Evolutionary conservation across 2,329 filamentous ascomycete species (phyloP), one percentile per base, ranked within the genome.

Genomic region (Lecanoromycetidae sp.): DNA sequence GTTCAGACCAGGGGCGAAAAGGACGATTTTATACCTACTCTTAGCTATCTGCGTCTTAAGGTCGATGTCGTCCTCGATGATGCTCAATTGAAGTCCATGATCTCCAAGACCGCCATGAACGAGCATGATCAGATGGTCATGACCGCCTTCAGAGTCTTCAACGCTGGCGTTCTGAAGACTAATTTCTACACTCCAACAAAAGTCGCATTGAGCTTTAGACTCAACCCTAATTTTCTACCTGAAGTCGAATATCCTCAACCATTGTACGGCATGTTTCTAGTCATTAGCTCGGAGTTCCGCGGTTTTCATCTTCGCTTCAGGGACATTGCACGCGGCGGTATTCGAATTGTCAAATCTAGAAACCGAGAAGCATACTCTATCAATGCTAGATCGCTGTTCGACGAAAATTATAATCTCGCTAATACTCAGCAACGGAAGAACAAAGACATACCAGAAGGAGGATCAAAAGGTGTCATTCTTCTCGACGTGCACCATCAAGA

Each of bases 391-490:
- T 94, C 87, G 49, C 75, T 98, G 54, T 98, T 98, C 59, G 91
- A 98, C 58, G 91, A 98, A 71, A 98, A 98, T 69, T 98, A 98
- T 68, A 93, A 91, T 54, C 77, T 98, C 52, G 90, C 91, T 55
- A 96, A 93, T 67, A 98, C 91, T 0, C 91, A 98, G 68, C 91
- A 98, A 70, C 86, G 91, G 61, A 98, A 98, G 77, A 98, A 98
- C 76, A 98, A 98, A 73, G 91, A 98, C 60, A 98, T 98, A 44
- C 91, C 91, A 2, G 91, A 98, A 70, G 91, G 91, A 54, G 91
- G 91, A 46, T 94, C 90, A 59, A 98, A 98, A 72, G 91, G 91
- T 69, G 91, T 98, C 49, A 90, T 98, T 51, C 76, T 98, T 38
- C 79, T 98, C 33, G 90, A 98, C 64, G 79, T 86, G 53, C 82